These are phyloP conservation scores for Stagonosporopsis chrysanthemi DNA, from an alignment of 2,329 filamentous ascomycete genomes.

Conservation along the genomic window DNA sequence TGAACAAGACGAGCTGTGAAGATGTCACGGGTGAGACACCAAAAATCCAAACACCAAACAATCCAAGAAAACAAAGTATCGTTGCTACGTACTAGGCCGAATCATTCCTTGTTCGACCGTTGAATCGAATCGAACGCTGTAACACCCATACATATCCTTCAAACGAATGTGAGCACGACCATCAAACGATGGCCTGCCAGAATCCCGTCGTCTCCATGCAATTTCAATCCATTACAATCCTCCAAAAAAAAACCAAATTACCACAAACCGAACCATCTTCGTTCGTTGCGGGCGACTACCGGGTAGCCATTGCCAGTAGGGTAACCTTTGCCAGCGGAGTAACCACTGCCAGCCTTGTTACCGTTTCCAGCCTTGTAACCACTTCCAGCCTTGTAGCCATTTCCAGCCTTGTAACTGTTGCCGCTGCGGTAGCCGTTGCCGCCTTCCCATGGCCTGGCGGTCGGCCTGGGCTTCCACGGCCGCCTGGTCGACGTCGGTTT, in stretches of 20 bases:
- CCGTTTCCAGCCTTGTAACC: no score
- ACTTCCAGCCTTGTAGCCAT: no score
- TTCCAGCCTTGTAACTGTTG: no score
- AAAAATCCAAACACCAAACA: background rate
- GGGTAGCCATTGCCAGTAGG: no score
- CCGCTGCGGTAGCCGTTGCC: slow-evolving; percentile 10
- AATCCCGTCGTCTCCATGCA: background rate
- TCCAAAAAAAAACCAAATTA: background rate
- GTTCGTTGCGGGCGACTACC: background rate
- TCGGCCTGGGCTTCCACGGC: slow-evolving; percentile 13
- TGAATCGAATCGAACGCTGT: slow-evolving; percentile 6
- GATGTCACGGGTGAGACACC: background rate
- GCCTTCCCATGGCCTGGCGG: slow-evolving; percentile 4
- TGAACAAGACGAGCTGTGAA: background rate
- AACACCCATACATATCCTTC: slow-evolving; percentile 1
- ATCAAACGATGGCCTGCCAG: background rate
- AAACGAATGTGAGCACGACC: slow-evolving; percentile 12
- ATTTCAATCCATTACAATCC: background rate
- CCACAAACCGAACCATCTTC: slow-evolving; percentile 14
- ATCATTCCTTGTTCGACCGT: background rate
- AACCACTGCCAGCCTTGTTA: background rate
- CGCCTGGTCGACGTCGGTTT: slow-evolving; percentile 2
- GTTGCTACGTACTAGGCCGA: background rate
- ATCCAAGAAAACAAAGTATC: background rate
- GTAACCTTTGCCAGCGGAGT: no score